phyloP scores from a whole-genome alignment of 352 stramenopile genomes.

The Globisporangium cederbergense region DNA sequence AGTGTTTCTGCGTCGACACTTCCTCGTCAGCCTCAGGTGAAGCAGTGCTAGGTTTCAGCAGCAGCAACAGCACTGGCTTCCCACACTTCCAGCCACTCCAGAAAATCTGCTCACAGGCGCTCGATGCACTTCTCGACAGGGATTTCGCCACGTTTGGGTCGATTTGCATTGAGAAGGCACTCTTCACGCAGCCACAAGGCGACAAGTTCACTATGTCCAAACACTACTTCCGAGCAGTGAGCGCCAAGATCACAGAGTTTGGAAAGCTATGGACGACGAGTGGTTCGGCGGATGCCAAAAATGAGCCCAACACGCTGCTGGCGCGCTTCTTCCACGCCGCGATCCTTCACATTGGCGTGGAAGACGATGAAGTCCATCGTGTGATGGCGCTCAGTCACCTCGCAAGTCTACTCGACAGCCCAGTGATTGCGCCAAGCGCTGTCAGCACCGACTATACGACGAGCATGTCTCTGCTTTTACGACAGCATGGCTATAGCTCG shows the following conservation, averaged over 20 bases:
- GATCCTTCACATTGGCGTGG: slow-evolving; percentile 51
- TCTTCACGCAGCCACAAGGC: slow-evolving; percentile 27
- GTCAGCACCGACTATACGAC: neutral
- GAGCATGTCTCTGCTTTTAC: neutral
- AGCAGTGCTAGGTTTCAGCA: neutral
- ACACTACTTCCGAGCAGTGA: slow-evolving; percentile 33
- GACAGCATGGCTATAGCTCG: slow-evolving; percentile 4
- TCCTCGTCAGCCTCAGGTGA: neutral
- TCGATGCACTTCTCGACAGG: slow-evolving; percentile 31
- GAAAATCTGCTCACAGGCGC: slow-evolving; percentile 28
- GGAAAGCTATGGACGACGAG: neutral
- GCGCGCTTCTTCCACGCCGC: slow-evolving; percentile 40
- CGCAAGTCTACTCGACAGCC: slow-evolving; percentile 19
- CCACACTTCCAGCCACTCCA: slow-evolving; percentile 47
- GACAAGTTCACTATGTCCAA: slow-evolving; percentile 35
- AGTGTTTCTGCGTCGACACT: slow-evolving; percentile 48
- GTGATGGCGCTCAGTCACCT: slow-evolving; percentile 21
- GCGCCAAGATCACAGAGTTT: slow-evolving; percentile 11
- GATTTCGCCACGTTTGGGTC: slow-evolving; percentile 26
- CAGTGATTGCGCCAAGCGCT: neutral
- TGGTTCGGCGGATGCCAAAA: neutral
- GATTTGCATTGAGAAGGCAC: slow-evolving; percentile 39
- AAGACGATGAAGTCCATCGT: slow-evolving; percentile 33
- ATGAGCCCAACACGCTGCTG: slow-evolving; percentile 19
- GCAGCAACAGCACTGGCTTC: slow-evolving; percentile 8